These are phyloP conservation scores for Umbelopsis vinacea DNA, from an alignment of 192 early-diverging fungal species.

Conservation along the genomic window DNA sequence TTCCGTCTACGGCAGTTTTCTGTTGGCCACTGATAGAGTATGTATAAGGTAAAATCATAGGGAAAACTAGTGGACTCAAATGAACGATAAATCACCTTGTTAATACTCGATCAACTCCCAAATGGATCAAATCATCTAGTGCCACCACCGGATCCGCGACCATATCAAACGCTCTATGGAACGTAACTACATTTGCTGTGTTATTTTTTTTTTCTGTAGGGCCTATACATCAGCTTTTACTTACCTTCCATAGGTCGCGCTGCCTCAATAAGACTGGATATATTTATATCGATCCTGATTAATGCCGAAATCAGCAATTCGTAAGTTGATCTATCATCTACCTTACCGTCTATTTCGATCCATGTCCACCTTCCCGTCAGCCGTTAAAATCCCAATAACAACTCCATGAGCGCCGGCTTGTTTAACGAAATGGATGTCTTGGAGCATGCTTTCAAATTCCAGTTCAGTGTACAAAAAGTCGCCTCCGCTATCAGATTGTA, in stretches of 20 bases:
- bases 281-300: background rate
- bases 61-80: background rate
- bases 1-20: constrained; percentile 57
- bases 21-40: constrained; percentile 53
- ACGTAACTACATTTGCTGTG: constrained; percentile 55
- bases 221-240: background rate
- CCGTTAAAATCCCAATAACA: constrained; percentile 63
- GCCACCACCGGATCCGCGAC: constrained; percentile 58
- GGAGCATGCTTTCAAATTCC: constrained; percentile 53
- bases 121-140: constrained; percentile 56
- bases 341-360: constrained; percentile 26
- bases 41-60: background rate
- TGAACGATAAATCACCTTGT: constrained; percentile 44
- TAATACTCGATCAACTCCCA: constrained; percentile 67
- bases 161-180: constrained; percentile 75
- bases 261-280: background rate
- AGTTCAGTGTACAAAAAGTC: constrained; percentile 62
- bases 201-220: background rate
- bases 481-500: constrained; percentile 50
- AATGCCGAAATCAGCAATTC: background rate
- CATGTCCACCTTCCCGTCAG: constrained; percentile 61
- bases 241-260: constrained; percentile 8
- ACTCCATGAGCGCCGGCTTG: constrained; percentile 56
- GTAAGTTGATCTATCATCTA: background rate
- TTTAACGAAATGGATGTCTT: constrained; percentile 51